phyloP scores from a whole-genome alignment of 2,329 filamentous ascomycete species.

The Scleromitrula shiraiana region DNA sequence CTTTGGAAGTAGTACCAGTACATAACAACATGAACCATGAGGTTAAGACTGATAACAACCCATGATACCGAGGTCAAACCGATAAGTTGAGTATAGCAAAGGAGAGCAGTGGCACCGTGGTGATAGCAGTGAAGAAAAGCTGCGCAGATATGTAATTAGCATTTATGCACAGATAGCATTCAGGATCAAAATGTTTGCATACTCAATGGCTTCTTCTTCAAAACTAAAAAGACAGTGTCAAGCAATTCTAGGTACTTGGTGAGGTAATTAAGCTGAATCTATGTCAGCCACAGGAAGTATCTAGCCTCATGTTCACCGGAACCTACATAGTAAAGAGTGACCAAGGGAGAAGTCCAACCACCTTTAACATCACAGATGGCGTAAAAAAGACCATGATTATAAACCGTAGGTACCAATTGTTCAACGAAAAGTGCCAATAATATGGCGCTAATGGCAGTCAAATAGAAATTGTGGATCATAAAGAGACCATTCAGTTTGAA shows the following conservation, averaged over 20 bases:
- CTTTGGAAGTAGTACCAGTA: slow-evolving; percentile 99
- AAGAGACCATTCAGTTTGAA: slow-evolving; percentile 85
- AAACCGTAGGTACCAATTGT: slow-evolving; percentile 79
- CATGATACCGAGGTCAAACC: slow-evolving; percentile 90
- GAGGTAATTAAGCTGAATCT: slow-evolving; percentile 79
- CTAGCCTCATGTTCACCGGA: background rate
- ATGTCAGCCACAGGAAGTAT: slow-evolving; percentile 31
- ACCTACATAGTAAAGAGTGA: slow-evolving; percentile 94
- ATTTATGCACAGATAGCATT: background rate
- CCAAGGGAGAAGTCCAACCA: slow-evolving; percentile 88
- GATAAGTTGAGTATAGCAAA: slow-evolving; percentile 96
- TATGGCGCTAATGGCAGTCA: slow-evolving; percentile 75
- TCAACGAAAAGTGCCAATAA: slow-evolving; percentile 83
- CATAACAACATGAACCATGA: slow-evolving; percentile 95
- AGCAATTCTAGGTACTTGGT: slow-evolving; percentile 96
- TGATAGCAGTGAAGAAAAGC: slow-evolving; percentile 99
- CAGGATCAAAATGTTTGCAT: slow-evolving; percentile 27
- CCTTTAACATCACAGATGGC: slow-evolving; percentile 75
- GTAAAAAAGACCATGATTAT: slow-evolving; percentile 75
- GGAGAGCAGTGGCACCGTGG: slow-evolving; percentile 90
- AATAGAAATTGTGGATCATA: slow-evolving; percentile 92
- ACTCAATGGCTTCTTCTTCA: slow-evolving; percentile 99
- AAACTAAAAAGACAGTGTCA: slow-evolving; percentile 92
- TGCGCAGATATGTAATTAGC: slow-evolving; percentile 32
- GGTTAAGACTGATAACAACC: slow-evolving; percentile 88